Evolutionary conservation across 345 rosid genomes (phyloP).

Genomic region (Erucastrum elatum): DNA sequence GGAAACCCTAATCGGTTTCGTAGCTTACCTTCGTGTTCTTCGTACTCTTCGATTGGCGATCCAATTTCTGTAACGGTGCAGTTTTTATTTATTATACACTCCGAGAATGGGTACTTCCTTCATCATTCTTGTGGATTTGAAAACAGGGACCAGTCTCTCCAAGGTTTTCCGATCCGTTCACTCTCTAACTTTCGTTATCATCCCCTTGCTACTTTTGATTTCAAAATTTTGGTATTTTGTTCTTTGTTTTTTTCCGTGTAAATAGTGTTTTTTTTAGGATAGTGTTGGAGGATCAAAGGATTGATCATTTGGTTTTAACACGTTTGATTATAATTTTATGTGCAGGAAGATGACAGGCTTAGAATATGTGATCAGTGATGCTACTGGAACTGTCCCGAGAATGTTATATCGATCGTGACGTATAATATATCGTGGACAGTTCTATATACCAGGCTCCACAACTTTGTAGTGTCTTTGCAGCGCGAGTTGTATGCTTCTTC

Average conservation of each 20-base stretch:
- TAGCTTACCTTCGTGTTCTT: too few relatives aligned
- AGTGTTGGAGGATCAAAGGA: not conserved
- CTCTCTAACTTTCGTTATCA: slow-evolving; percentile 76
- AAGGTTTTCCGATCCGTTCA: slow-evolving; percentile 46
- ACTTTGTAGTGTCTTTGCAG: slow-evolving; percentile 80
- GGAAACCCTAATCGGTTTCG: too few relatives aligned
- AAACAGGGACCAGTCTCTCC: too few relatives aligned
- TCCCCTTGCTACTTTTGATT: not conserved
- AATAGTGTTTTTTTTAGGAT: too few relatives aligned
- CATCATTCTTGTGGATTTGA: too few relatives aligned
- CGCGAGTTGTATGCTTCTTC: slow-evolving; percentile 68
- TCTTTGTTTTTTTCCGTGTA: not conserved
- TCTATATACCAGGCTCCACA: slow-evolving; percentile 89
- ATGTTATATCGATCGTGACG: slow-evolving; percentile 58
- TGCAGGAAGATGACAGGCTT: too few relatives aligned
- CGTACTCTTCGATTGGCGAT: too few relatives aligned
- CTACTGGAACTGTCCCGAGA: slow-evolving; percentile 82
- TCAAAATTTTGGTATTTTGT: not conserved
- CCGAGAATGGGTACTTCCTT: too few relatives aligned
- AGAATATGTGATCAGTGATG: slow-evolving; percentile 68
- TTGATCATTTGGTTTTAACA: not conserved
- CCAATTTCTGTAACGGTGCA: too few relatives aligned
- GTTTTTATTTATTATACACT: too few relatives aligned
- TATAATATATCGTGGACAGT: slow-evolving; percentile 75
- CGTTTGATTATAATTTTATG: not conserved